These are phyloP conservation scores for Tephrocybe sp. DNA, from an alignment of 768 basidiomycete species.

Conservation along the genomic window DNA sequence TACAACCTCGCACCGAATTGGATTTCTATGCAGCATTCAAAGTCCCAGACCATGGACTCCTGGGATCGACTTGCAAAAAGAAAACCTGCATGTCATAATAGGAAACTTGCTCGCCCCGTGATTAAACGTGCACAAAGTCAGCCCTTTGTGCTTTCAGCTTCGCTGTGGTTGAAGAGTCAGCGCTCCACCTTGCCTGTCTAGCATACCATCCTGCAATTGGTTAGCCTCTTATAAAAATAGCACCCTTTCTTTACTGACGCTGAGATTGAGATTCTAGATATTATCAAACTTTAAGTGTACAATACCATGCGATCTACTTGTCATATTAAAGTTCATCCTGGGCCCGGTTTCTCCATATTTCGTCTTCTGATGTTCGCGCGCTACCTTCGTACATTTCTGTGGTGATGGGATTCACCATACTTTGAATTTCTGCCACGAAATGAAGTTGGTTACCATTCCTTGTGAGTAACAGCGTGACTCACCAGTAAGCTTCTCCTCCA, in stretches of 20 bases:
- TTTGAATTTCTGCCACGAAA: slow-evolving; percentile 19
- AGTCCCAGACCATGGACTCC: neutral
- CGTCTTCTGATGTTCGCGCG: neutral
- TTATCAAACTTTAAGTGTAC: neutral
- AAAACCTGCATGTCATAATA: neutral
- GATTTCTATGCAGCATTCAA: slow-evolving; percentile 14
- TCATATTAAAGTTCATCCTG: slow-evolving; percentile 7
- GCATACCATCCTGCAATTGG: neutral
- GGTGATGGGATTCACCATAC: slow-evolving; percentile 23
- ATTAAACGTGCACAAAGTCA: neutral
- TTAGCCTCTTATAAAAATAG: neutral
- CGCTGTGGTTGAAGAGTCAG: slow-evolving; percentile 7
- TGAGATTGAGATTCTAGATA: neutral
- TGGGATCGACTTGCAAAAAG: slow-evolving; percentile 9
- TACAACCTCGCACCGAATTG: slow-evolving; percentile 17
- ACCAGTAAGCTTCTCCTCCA: slow-evolving; percentile 72
- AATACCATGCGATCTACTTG: too few relatives aligned
- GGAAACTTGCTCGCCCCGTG: neutral
- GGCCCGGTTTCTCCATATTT: neutral
- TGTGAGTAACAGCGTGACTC: slow-evolving; percentile 1
- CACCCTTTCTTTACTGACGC: neutral
- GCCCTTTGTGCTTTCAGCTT: slow-evolving; percentile 2
- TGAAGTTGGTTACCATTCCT: slow-evolving; percentile 7
- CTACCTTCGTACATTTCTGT: slow-evolving; percentile 19
- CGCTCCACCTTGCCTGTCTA: neutral